Evolutionary conservation across 352 stramenopile genomes (phyloP), one percentile per base, ranked within the genome.

Genomic region (Phytophthora aleatoria): DNA sequence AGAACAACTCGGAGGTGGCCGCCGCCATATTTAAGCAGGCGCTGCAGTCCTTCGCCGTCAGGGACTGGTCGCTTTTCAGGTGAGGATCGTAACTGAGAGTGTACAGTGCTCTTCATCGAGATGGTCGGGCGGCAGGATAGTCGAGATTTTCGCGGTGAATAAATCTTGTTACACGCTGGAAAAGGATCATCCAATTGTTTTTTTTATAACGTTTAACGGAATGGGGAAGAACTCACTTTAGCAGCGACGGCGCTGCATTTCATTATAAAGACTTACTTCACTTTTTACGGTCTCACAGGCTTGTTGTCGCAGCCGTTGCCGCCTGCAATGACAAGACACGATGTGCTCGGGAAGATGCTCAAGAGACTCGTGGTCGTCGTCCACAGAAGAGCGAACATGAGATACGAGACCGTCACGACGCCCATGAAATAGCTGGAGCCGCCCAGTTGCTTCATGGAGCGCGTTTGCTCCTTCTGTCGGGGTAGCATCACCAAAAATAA

Each of bases 1-100:
- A 83, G 36, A 72, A 89, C 67, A 91, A 76, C 58, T 82, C 80
- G 5, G 85, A 94, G 36, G 63, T 87, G 50, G 83, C 80, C 30
- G 76, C 81, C 6, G 69, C 71, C 48, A 82, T 96, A 71, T 92
- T 94, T 73, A 89, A 86, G 64, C 76, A 91, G 26, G 83, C 81
- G 12, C 53, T 93, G 39, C 69, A 76, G 38, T 87, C 87, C 28
- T 84, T 96, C 47, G 49, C 54, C 10, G 79, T 96, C 16, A 54
- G 82, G 58, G 79, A 96, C 66, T 96, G 87, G 87, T 79, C 75
- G 43, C 73, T 87, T 26, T 87, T 87, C 43, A 38, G 64, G 31
- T 86, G 50, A 77, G 20, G 20, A 20, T 20, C 20, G 20, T 20
- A 20, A 20, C 20, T 20, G 20, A 20, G 20, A 20, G 20, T 20